These are phyloP conservation scores for Trichoderma sp. DNA, from an alignment of 2,329 filamentous ascomycete species.

Conservation along the genomic window DNA sequence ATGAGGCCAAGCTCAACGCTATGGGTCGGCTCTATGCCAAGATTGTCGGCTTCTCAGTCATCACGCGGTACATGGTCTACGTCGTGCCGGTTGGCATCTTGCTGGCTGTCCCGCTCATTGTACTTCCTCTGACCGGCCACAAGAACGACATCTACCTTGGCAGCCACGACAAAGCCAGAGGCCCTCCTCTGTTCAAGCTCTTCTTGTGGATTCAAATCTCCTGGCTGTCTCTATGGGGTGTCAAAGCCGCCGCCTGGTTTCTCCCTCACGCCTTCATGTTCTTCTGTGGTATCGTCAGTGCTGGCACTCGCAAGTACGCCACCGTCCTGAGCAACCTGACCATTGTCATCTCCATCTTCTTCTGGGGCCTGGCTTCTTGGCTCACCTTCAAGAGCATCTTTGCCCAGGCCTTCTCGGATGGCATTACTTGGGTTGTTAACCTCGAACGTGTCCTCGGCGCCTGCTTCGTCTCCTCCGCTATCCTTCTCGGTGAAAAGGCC, in stretches of 20 bases:
- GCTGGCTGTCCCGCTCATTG: slow-evolving; percentile 60
- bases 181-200: slow-evolving; percentile 56
- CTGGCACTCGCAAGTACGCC: slow-evolving; percentile 68
- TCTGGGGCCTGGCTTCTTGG: slow-evolving; percentile 63
- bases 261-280: slow-evolving; percentile 65
- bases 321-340: slow-evolving; percentile 62
- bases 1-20: slow-evolving; percentile 58
- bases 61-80: slow-evolving; percentile 67
- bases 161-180: slow-evolving; percentile 39
- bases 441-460: slow-evolving; percentile 66
- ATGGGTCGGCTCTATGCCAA: slow-evolving; percentile 65
- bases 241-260: slow-evolving; percentile 61
- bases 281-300: slow-evolving; percentile 65
- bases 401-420: slow-evolving; percentile 28
- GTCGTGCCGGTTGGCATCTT: slow-evolving; percentile 61
- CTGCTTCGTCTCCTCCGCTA: slow-evolving; percentile 62
- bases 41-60: slow-evolving; percentile 59
- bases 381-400: slow-evolving; percentile 60
- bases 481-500: slow-evolving; percentile 74
- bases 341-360: slow-evolving; percentile 65
- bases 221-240: slow-evolving; percentile 65
- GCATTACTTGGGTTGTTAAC: slow-evolving; percentile 52
- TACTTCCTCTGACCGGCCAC: slow-evolving; percentile 47
- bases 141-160: slow-evolving; percentile 40
- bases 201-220: slow-evolving; percentile 68